Evolutionary conservation across 78 protist species (phyloP), one percentile per base, ranked within the genome.

Genomic region (Dictyostelium discoideum): DNA sequence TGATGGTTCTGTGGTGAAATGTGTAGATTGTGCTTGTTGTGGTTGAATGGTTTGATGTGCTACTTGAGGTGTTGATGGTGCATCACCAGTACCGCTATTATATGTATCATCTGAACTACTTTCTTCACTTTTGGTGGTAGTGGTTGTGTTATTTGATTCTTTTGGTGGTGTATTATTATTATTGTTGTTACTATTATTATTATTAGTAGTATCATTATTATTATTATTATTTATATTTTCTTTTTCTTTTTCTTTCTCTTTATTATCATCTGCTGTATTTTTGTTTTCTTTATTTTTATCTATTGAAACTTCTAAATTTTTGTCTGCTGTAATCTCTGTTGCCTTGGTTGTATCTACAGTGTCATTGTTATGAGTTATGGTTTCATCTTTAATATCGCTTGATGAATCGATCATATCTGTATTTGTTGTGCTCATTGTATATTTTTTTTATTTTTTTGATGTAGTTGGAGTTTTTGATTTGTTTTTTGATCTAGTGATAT

Each of bases 21-120:
- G 77, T 42, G 87, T 48, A 29, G 39, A 40, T 63, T 32, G 57
- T 63, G 87, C 29, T 22, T 48, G 48, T 83, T n/a, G 77, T 69
- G 77, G 77, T 22, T 69, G 18, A 7, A 79, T 20, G 16, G 69
- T 60, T 60, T 60, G 69, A 60, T 60, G 69, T 60, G 69, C 69
- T 20, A 60, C 85, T 14, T 82, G 84, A 18, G 95, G 95, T 18
- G 95, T 90, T 16, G 95, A 80, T 82, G 95, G 95, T 67, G 44
- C 22, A 26, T 85, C 82, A 42, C 20, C n/a, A 22, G 74, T 72
- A 42, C 24, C 20, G 29, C 67, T 39, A 20, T 67, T 73, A 29
- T 39, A 40, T 46, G 92, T 37, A n/a, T 39, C 37, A 26, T 26
- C 42, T 44, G 85, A 44, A n/a, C 48, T 24, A 29, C 69, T 82